Evolutionary conservation across 768 basidiomycete species (phyloP), one percentile per base, ranked within the genome.

Genomic region (Boletellus ananas): DNA sequence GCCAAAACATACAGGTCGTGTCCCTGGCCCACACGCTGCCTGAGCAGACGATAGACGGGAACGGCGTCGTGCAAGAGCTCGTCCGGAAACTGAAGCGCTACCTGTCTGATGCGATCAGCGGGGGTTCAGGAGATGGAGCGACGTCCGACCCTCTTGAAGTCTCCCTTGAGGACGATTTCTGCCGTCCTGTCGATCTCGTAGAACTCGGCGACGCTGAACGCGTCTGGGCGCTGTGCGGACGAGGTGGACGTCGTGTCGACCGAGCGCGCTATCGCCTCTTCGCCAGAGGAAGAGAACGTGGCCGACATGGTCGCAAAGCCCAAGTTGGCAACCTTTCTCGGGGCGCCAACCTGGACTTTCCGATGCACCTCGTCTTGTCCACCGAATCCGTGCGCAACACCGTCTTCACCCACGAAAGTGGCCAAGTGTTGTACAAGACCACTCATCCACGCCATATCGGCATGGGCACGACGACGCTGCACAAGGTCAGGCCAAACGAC

Each of bases 71-170:
- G 80, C 12, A 99, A 70, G 18, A 97, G 79, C 64, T 95, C 90
- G 65, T 99, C 96, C 0, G 96, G 95, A 58, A 98, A 97, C 68
- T 98, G 96, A 11, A 99, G 77, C 0, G 91, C 91, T 43, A 94
- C 80, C 87, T 93, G 59, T 21, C 33, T 13, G 25, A 18, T 20
- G 43, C 25, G 13, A 31, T 57, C 40, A 54, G 16, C 46, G 21
- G 20, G 13, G 12, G 11, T 36, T 4, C 2, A 34, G 8, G 12
- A 18, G n/a, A 21, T 16, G 34, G 25, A 31, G 6, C 2, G 16
- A 13, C 27, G 27, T 39, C 81, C 50, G 52, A 92, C 91, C 59
- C 87, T 76, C 67, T 84, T 85, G 70, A 82, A 92, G 52, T 78
- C 74, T 2, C 82, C 81, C 17, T 72, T 65, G 20, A 76, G 49